Evolutionary conservation across 192 early-diverging fungal species (phyloP), one percentile per base, ranked within the genome.

Genomic region (Coemansia biformis): DNA sequence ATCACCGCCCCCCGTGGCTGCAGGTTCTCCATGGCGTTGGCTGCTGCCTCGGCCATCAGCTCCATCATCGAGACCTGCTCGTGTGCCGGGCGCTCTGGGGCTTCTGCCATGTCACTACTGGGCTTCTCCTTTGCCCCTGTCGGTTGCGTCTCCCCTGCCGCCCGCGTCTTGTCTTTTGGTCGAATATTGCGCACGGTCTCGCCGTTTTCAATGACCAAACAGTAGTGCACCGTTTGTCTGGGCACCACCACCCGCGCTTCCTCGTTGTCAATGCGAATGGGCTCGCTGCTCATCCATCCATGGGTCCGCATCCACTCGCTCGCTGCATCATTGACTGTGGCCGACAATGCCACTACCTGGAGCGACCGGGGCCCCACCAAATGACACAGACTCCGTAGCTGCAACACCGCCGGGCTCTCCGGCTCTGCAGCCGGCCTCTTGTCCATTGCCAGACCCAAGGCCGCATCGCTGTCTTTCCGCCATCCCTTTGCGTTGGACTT

Each of bases 181-280:
- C 39, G 63, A 9, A 72, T 29, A 43, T 72, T 72, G 14, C 68
- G 51, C 28, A 72, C 57, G 1, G 35, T n/a, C 7, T 46, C 12
- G 0, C 52, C 38, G 42, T 72, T 31, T 36, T 64, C 68, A 44
- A 72, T 51, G 3, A 72, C 60, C 28, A 72, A 12, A 32, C 68
- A 72, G 32, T 59, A 46, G 52, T 72, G 68, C 12, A n/a, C 46
- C 16, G 48, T 58, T 8, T 28, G 8, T 1, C 13, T 7, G 0
- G 59, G 59, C 29, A 44, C 19, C n/a, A 17, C 43, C 6, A 54
- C 31, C 0, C n/a, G 31, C 16, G 36, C 21, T 5, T 44, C 26
- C 16, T 17, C 29, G 12, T 49, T 49, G 18, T 49, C 55, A 2
- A 54, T 43, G 5, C 52, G 24, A 15, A 16, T 14, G 0, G 39